Base-by-base conservation (phyloP, 768 basidiomycete species). In the Mycena filopes region DNA sequence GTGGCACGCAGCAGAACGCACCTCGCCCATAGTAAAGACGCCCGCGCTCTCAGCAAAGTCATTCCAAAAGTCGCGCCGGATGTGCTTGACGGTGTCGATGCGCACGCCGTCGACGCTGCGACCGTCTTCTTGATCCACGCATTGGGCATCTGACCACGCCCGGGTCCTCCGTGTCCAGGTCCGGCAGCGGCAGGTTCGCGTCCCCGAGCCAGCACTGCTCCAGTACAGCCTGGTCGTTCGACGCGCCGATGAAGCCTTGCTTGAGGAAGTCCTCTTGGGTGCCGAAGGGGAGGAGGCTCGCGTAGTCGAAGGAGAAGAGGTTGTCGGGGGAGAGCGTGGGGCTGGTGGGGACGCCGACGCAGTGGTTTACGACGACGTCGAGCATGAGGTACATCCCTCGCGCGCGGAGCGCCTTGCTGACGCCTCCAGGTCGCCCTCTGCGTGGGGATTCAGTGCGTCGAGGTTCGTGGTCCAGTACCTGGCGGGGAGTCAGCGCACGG, bases 161-260 rank as follows among this genome's bases (percentile, higher is more conserved):
- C 3, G 80, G 72, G 63, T 90, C 82, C 74, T 92, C 86, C 18
- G 93, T 94, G 77, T 93, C 85, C 66, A 94, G 70, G 71, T 94
- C 92, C 0, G 87, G 81, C 0, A 93, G 81, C n/a, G 90, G 82
- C 41, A 93, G 84, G 2, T 73, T 74, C 12, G 77, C 77, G 70
- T 93, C 90, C 3, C 93, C 93, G 4, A 94, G 80, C 90, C 91
- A 94, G 76, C 91, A 92, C 76, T 90, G 87, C 69, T 89, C 83
- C 41, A 82, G 74, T 36, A 77, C 74, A 46, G 88, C 87, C 29
- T 88, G 90, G 63, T 83, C 80, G 70, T 87, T 86, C 63, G 76
- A 81, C 80, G 86, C 88, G 56, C 87, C 80, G 58, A 94, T 85
- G 58, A 83, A 79, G 73, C 90, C 91, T 74, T 88, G 88, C 0